Conservation (phyloP, 2,329 filamentous ascomycete species). For the Rugonectria rugulosa region DNA sequence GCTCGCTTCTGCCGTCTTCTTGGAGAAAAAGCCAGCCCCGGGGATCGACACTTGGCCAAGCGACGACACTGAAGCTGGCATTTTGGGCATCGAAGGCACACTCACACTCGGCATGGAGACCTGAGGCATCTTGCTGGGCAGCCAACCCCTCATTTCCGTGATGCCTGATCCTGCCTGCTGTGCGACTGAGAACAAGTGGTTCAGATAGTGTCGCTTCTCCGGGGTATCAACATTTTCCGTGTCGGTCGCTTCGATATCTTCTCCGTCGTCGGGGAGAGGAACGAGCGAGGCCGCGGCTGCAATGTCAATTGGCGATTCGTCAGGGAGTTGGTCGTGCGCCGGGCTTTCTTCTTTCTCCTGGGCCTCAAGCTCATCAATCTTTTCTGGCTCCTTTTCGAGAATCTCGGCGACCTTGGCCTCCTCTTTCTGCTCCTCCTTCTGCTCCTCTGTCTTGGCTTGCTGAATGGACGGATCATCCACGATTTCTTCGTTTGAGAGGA, state of each 20-base stretch:
- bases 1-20: constrained; percentile 23
- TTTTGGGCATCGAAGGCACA: constrained; percentile 33
- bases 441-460: constrained; percentile 48
- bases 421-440: constrained; percentile 39
- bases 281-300: constrained; percentile 60
- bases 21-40: constrained; percentile 41
- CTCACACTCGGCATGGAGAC: constrained; percentile 47
- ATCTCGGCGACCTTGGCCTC: constrained; percentile 38
- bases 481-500: constrained; percentile 53
- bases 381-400: constrained; percentile 28
- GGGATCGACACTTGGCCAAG: constrained; percentile 32
- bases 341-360: constrained; percentile 13
- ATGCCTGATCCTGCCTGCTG: constrained; percentile 55
- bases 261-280: constrained; percentile 53
- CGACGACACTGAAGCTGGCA: constrained; percentile 43
- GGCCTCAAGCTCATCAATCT: constrained; percentile 20
- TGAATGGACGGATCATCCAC: constrained; percentile 57
- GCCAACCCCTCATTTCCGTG: constrained; percentile 49
- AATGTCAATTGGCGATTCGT: constrained; percentile 57
- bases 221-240: constrained; percentile 46
- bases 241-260: constrained; percentile 40
- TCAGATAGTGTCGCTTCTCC: constrained; percentile 53
- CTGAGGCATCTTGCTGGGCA: constrained; percentile 51
- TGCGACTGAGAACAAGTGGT: constrained; percentile 58
- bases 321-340: constrained; percentile 27